Evolutionary conservation across 345 rosid species (phyloP), one percentile per base, ranked within the genome.

Genomic region (Citrus australasica): DNA sequence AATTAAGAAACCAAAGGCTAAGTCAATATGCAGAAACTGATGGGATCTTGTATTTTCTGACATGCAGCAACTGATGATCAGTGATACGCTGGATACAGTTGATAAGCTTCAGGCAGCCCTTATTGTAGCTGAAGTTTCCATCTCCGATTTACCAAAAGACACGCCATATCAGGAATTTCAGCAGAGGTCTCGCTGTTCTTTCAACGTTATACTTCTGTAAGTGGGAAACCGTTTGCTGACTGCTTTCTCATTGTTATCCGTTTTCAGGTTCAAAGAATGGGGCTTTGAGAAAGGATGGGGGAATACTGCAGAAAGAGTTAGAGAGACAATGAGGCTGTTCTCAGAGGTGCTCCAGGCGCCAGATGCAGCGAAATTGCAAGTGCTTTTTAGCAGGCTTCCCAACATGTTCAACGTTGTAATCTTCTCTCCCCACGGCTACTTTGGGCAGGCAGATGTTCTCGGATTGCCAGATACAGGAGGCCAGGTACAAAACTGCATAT

Each of bases 381-480:
- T 73, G 60, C 84, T 95, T 64, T 89, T 93, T 75, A 81, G 88
- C 83, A 87, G 91, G 76, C 88, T 95, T 60, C 99, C 99, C 10
- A 87, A 87, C 71, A 84, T 92, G 73, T 91, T 95, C 86, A 89
- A 89, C 79, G 79, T 95, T 32, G 97, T 95, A 19, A 95, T 95
- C 71, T 90, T 95, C 88, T 92, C 98, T 40, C 93, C 93, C 30
- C 99, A 93, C 56, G 99, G 99, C 70, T 93, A 89, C 76, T 95
- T 95, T 77, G 99, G 98, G 27, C 98, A 93, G 84, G 82, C 90
- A 22, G 94, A 92, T 68, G 98, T 95, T 56, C 98, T 95, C 0
- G 99, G 99, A 46, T 83, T 91, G 86, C 99, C 99, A 17, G 99
- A 95, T 58, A 95, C 99, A 0, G 99, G 98, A 16, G 99, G 98